Base-by-base conservation (phyloP, 75 land plant species). In the Isoetes taiwanensis region DNA sequence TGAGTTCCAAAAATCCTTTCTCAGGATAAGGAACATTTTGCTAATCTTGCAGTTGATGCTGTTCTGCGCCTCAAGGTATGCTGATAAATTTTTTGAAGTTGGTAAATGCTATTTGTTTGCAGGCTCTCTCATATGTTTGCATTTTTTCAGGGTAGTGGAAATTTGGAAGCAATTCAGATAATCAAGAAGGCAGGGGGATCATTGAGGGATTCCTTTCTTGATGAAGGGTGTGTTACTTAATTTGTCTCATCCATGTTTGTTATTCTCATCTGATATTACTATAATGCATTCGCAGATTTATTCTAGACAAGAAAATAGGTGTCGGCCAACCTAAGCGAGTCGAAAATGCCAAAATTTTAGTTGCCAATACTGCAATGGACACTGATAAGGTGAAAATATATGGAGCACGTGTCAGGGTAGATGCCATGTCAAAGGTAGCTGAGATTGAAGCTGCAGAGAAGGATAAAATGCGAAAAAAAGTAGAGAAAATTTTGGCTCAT, bases 361-460 rank as follows among this genome's bases (percentile, higher is more conserved):
- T 91, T 41, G 85, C 97, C 43, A 91, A 91, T 59, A 86, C 97
- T 52, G 97, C 97, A 0, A 91, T 91, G 97, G 97, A 91, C 46
- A 86, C 94, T 17, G 97, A 91, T 60, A 91, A 91, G 62, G 78
- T 91, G n/a, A 90, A 90, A 61, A 90, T 90, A 4, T 90, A 86
- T 75, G 97, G 97, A 9, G 97, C 97, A 14, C 87, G 97, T 56
- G 93, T 90, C 28, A 77, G 97, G 43, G 97, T 86, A 56, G 97
- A 90, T 71, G 86, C 97, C 34, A 90, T 90, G 97, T 63, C 97
- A 2, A 90, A 64, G 63, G 86, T 86, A 39, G 97, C 93, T 6
- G 74, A 90, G 48, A 86, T 86, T 29, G 97, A 90, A 70, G 68
- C 69, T 0, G 97, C 97, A 41, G 97, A 90, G 52, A 90, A 90